Evolutionary conservation across 345 rosid species (phyloP), one percentile per base, ranked within the genome.

Genomic region (Ricinus communis): DNA sequence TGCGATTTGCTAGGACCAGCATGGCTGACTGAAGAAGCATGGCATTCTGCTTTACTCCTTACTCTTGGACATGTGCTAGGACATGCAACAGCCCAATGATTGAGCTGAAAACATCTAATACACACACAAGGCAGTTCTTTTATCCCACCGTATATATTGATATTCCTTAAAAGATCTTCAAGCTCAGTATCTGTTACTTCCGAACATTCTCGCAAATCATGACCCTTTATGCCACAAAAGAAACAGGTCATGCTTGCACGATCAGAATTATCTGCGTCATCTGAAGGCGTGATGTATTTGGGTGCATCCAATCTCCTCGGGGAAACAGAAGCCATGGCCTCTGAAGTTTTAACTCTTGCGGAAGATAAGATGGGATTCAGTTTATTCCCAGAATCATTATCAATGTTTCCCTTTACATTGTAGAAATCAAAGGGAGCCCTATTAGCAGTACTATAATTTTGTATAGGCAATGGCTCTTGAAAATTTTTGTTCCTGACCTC

Each of bases 71-170:
- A 77, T 25, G 80, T 74, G 56, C 66, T 76, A 2, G 93, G 96
- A 68, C 94, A 93, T 27, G 81, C 59, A 73, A 83, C 78, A 68
- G 97, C 97, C 98, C 97, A 91, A 68, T 93, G 97, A 78, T 75
- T 78, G 53, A 76, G 81, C 80, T 85, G 88, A 76, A 80, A 87
- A 80, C 97, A 88, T 83, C 87, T 86, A 66, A 88, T 79, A 74
- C 93, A 88, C 61, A 84, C 62, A 71, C 82, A 74, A 74, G 87
- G 73, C 19, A 74, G 66, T 68, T 75, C 85, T 66, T 87, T 80
- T 51, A 59, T 76, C 27, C 79, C 77, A 60, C 77, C 71, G 58
- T 75, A 73, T 49, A 81, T 76, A 74, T 72, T 84, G 46, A 80
- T 33, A 69, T 78, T 85, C 66, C 70, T 78, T 41, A 81, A 56